phyloP scores from a whole-genome alignment of 2,329 filamentous ascomycete genomes.

The Verticillium isaacii region DNA sequence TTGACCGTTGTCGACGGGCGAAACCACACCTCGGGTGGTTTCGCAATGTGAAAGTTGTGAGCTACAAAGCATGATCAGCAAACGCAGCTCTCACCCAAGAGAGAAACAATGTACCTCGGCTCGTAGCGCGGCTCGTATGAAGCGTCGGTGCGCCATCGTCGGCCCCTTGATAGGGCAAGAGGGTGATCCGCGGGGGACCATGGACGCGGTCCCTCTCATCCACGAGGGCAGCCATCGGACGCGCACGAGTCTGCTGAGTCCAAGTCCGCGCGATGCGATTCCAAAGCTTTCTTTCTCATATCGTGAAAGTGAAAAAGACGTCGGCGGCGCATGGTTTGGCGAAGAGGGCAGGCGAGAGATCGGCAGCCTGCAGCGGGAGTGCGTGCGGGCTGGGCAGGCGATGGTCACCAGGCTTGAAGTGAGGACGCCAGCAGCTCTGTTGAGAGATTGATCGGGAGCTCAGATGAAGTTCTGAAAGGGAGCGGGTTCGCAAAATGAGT shows the following conservation, averaged over 20 bases:
- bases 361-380: not conserved
- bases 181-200: slow-evolving; percentile 12
- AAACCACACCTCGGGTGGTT: slow-evolving; percentile 4
- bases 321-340: not conserved
- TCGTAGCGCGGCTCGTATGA: slow-evolving; percentile 9
- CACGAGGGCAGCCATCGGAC: slow-evolving; percentile 11
- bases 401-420: not conserved
- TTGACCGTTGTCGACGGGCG: slow-evolving; percentile 2
- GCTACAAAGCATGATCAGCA: not conserved
- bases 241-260: slow-evolving; percentile 7
- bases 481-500: not conserved
- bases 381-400: not conserved
- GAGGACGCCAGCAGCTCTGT: not conserved
- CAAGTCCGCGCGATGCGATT: not conserved
- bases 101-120: slow-evolving; percentile 4
- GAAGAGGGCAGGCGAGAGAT: not conserved
- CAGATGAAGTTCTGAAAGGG: not conserved
- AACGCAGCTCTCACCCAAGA: no score
- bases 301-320: not conserved
- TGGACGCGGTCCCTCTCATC: slow-evolving; percentile 12
- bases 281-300: not conserved
- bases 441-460: not conserved
- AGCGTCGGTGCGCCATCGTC: slow-evolving; percentile 10
- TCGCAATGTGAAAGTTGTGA: not conserved
- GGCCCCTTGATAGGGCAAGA: slow-evolving; percentile 8